These are phyloP conservation scores for Fomitiporia mediterranea DNA, from an alignment of 1,284 basidiomycete genomes.

Conservation along the genomic window DNA sequence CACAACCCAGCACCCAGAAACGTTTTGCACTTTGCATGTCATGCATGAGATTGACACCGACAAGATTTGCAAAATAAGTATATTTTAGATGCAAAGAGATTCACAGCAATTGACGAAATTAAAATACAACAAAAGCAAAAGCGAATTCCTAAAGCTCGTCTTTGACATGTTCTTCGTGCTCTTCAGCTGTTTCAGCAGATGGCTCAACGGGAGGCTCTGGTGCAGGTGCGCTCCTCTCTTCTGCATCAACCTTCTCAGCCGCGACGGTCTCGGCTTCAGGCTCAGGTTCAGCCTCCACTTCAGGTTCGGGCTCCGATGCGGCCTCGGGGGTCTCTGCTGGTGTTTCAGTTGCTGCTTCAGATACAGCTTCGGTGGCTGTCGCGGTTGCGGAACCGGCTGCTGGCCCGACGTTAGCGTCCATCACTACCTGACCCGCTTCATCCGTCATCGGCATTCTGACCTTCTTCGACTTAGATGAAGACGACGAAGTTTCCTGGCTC, in stretches of 20 bases:
- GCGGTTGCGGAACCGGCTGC: conserved; percentile 19
- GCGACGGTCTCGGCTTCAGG: not conserved
- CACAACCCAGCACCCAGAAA: too few relatives aligned
- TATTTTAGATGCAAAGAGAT: not conserved
- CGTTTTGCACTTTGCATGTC: not conserved
- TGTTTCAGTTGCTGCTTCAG: not conserved
- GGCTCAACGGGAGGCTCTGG: not conserved
- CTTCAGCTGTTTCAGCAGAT: not conserved
- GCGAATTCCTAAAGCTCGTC: conserved; percentile 14
- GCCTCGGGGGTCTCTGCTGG: not conserved
- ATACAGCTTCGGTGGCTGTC: conserved; percentile 3
- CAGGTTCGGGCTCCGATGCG: not conserved
- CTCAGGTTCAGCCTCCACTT: conserved; percentile 1
- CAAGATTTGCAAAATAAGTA: not conserved
- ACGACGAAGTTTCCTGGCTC: conserved; percentile 12
- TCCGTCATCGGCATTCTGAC: conserved; percentile 31
- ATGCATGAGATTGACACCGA: not conserved
- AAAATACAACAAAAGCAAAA: conserved; percentile 2
- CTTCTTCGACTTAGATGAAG: conserved; percentile 26
- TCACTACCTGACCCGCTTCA: conserved; percentile 28
- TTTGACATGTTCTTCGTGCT: conserved; percentile 11
- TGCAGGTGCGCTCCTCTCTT: not conserved
- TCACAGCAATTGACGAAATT: not conserved
- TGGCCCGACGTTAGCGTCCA: conserved; percentile 24
- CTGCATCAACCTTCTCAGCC: not conserved